phyloP scores from a whole-genome alignment of 768 basidiomycete genomes.

The Boletus rubescentipes region DNA sequence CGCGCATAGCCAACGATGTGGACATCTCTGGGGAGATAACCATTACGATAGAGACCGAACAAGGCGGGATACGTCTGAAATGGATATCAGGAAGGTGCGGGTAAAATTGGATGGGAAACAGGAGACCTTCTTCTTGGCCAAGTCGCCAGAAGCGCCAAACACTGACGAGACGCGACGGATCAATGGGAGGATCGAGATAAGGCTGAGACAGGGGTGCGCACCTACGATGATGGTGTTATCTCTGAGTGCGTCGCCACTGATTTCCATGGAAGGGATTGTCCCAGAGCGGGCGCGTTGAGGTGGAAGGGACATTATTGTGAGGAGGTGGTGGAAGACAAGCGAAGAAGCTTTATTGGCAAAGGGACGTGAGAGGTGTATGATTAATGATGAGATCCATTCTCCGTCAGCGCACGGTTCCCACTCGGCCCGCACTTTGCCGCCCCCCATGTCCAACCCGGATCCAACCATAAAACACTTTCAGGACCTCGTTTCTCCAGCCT shows the following conservation, averaged over 20 bases:
- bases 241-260: conserved; percentile 64
- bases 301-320: conserved; percentile 22
- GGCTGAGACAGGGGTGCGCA: conserved; percentile 36
- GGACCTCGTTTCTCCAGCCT: conserved; percentile 54
- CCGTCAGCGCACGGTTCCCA: conserved; percentile 8
- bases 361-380: conserved; percentile 25
- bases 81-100: conserved; percentile 40
- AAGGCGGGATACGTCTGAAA: conserved; percentile 91
- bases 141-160: conserved; percentile 93
- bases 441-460: conserved; percentile 36
- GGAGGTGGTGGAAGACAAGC: not conserved
- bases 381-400: conserved; percentile 6
- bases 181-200: conserved; percentile 12
- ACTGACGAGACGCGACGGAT: conserved; percentile 46
- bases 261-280: conserved; percentile 89
- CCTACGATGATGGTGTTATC: conserved; percentile 91
- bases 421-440: conserved; percentile 9
- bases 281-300: conserved; percentile 64
- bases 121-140: conserved; percentile 95
- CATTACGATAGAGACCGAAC: conserved; percentile 81
- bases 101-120: not conserved
- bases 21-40: conserved; percentile 76
- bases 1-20: conserved; percentile 97
- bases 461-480: conserved; percentile 61
- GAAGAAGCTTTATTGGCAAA: conserved; percentile 17